phyloP scores from a whole-genome alignment of 768 basidiomycete genomes.

The Clitopilus hobsonii region DNA sequence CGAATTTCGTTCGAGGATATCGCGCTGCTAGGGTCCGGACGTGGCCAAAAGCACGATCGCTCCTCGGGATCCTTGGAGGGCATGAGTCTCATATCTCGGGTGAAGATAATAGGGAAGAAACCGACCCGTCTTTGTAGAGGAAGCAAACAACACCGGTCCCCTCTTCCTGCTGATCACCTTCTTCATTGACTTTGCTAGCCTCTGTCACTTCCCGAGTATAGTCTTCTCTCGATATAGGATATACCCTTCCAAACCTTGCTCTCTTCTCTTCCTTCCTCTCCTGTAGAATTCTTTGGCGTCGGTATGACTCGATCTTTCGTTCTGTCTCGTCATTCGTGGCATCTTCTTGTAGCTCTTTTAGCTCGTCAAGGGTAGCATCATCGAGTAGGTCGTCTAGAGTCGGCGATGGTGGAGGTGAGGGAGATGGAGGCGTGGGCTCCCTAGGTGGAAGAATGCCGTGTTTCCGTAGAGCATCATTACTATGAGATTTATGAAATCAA shows the following conservation, averaged over 20 bases:
- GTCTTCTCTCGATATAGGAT: conserved; percentile 88
- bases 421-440: conserved; percentile 61
- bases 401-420: conserved; percentile 80
- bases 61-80: conserved; percentile 63
- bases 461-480: conserved; percentile 91
- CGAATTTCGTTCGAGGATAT: conserved; percentile 91
- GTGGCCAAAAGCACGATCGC: conserved; percentile 70
- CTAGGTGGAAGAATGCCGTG: conserved; percentile 86
- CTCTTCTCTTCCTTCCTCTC: conserved; percentile 51
- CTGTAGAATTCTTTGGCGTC: conserved; percentile 60
- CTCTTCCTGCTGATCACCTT: conserved; percentile 56
- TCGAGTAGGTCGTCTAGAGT: conserved; percentile 64
- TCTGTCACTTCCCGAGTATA: conserved; percentile 96
- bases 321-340: conserved; percentile 72
- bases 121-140: conserved; percentile 93
- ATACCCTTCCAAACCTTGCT: conserved; percentile 77
- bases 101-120: conserved; percentile 6
- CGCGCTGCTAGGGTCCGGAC: conserved; percentile 69
- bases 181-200: conserved; percentile 69
- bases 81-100: background rate
- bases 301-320: conserved; percentile 63
- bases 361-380: conserved; percentile 56
- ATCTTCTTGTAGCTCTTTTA: conserved; percentile 69
- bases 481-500: conserved; percentile 25
- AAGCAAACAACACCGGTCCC: conserved; percentile 95